Percentiles rank a stretch among this genome's conserved stretches.
Conservation (phyloP, 106 monocot genomes). For the Allium fistulosum region DNA sequence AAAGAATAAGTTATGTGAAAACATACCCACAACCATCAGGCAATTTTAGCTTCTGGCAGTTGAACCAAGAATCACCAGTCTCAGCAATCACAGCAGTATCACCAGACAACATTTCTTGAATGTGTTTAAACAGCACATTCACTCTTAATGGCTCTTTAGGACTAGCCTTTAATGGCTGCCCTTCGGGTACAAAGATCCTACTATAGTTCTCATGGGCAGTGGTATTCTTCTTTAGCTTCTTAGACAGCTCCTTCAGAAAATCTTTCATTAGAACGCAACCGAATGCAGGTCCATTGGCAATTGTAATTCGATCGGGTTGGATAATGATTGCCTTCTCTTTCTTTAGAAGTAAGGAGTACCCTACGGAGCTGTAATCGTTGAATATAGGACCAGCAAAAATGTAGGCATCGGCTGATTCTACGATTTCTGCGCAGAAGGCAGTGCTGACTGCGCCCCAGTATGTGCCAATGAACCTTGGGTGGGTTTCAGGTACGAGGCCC, state of each 20-base stretch:
- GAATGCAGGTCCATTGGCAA: conserved; percentile 11
- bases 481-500: conserved; percentile 10
- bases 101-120: conserved; percentile 13
- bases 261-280: conserved; percentile 21
- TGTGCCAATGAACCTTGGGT: conserved; percentile 17
- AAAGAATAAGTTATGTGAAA: neutral
- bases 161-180: conserved; percentile 4
- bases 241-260: conserved; percentile 10
- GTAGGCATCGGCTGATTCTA: conserved; percentile 20
- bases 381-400: conserved; percentile 17
- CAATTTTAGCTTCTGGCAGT: conserved; percentile 24
- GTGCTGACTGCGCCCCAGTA: conserved; percentile 24
- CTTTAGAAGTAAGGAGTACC: conserved; percentile 18
- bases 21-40: conserved; percentile 39
- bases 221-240: conserved; percentile 16
- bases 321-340: conserved; percentile 17
- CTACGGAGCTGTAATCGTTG: conserved; percentile 24
- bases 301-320: conserved; percentile 9
- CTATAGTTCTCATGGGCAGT: conserved; percentile 17
- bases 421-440: conserved; percentile 18
- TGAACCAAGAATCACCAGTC: conserved; percentile 23
- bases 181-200: conserved; percentile 18
- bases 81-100: conserved; percentile 16
- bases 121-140: conserved; percentile 18
- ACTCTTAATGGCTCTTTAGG: conserved; percentile 15